phyloP scores from a whole-genome alignment of 2,329 filamentous ascomycete species.

The Xylariaceae sp. region DNA sequence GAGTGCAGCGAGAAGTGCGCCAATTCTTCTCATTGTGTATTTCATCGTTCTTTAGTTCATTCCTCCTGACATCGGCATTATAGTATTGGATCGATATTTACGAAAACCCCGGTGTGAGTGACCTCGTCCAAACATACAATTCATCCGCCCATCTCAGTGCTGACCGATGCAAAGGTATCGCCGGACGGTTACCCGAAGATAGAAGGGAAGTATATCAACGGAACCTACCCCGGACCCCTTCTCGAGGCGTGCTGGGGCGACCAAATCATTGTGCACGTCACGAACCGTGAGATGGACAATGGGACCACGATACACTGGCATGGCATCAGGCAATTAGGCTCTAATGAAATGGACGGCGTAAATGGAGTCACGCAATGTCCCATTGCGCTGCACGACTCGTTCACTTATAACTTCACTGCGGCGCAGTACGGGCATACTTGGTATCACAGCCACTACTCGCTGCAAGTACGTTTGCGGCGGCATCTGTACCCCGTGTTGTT shows the following conservation, averaged over 20 bases:
- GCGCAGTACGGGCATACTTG: slow-evolving; percentile 52
- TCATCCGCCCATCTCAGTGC: neutral
- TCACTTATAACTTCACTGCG: slow-evolving; percentile 56
- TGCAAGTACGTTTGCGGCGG: slow-evolving; percentile 35
- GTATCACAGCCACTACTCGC: slow-evolving; percentile 58
- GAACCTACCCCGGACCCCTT: slow-evolving; percentile 26
- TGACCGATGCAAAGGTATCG: neutral
- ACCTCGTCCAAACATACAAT: neutral
- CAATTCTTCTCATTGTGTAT: neutral
- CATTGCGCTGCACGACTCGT: slow-evolving; percentile 46
- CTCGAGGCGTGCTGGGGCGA: slow-evolving; percentile 33
- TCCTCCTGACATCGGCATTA: neutral
- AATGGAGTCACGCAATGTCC: slow-evolving; percentile 47
- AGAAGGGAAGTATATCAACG: slow-evolving; percentile 25
- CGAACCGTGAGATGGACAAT: slow-evolving; percentile 49
- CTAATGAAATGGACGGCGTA: slow-evolving; percentile 55
- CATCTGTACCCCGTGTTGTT: neutral
- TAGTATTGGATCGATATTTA: slow-evolving; percentile 20
- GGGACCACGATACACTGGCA: slow-evolving; percentile 62
- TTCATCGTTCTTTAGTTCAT: neutral
- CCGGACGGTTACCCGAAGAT: slow-evolving; percentile 18
- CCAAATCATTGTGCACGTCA: slow-evolving; percentile 45
- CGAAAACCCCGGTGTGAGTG: slow-evolving; percentile 13
- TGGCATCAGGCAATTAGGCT: slow-evolving; percentile 54
- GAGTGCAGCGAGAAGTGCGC: slow-evolving; percentile 14